phyloP scores from a whole-genome alignment of 2,329 filamentous ascomycete species.

The Venturiaceae sp. region DNA sequence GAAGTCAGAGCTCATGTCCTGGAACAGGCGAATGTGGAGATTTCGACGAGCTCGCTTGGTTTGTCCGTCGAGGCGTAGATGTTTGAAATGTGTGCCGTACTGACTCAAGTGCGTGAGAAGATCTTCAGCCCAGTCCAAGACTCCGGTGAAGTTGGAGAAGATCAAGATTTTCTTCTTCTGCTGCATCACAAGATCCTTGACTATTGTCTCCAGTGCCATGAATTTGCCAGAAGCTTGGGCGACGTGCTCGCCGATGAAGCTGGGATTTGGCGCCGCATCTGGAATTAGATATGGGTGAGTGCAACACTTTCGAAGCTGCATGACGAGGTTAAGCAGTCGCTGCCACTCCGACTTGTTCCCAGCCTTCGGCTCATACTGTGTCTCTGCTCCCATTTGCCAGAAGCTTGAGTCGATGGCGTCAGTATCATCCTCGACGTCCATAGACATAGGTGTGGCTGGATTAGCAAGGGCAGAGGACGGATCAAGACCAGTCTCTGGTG shows the following conservation, averaged over 20 bases:
- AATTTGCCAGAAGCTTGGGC: slow-evolving; percentile 46
- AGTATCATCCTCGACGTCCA: slow-evolving; percentile 21
- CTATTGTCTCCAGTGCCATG: slow-evolving; percentile 42
- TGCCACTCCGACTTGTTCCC: slow-evolving; percentile 28
- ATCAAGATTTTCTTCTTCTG: slow-evolving; percentile 45
- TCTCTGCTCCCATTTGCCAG: slow-evolving; percentile 8
- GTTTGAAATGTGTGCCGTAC: slow-evolving; percentile 30
- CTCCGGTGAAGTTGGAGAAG: slow-evolving; percentile 45
- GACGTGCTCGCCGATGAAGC: slow-evolving; percentile 36
- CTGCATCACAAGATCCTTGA: slow-evolving; percentile 38
- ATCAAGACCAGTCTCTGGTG: slow-evolving; percentile 18
- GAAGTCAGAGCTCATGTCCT: slow-evolving; percentile 33
- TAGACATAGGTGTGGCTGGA: slow-evolving; percentile 17
- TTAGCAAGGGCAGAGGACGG: not conserved
- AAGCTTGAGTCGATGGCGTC: not conserved
- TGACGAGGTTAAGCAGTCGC: slow-evolving; percentile 44
- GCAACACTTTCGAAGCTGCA: slow-evolving; percentile 47
- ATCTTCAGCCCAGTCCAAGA: slow-evolving; percentile 43
- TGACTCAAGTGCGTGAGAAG: slow-evolving; percentile 35
- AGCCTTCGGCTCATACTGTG: not conserved
- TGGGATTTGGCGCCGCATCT: slow-evolving; percentile 34
- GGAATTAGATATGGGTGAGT: slow-evolving; percentile 45
- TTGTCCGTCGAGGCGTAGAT: slow-evolving; percentile 40
- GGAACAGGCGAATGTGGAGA: slow-evolving; percentile 44
- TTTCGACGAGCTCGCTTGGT: slow-evolving; percentile 41